Evolutionary conservation across 2,329 filamentous ascomycete genomes (phyloP).

Genomic region (Colletotrichum sp.): DNA sequence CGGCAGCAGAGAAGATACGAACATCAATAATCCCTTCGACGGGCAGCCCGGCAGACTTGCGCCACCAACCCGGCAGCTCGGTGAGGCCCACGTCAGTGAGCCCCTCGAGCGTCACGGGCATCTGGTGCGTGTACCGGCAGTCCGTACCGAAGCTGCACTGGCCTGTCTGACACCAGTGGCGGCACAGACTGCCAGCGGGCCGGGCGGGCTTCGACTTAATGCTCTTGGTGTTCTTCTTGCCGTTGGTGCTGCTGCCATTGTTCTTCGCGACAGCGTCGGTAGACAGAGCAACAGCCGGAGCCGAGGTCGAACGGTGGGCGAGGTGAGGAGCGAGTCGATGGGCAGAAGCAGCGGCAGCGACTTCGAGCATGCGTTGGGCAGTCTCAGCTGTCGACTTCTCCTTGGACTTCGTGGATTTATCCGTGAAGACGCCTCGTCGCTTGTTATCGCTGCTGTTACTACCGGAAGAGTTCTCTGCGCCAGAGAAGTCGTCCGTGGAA

Average conservation of each 20-base stretch:
- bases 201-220: neutral
- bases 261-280: neutral
- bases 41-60: constrained; percentile 7
- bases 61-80: constrained; percentile 48
- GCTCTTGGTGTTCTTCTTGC: neutral
- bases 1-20: constrained; percentile 6
- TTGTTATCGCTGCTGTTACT: neutral
- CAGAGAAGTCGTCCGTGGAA: constrained; percentile 14
- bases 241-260: neutral
- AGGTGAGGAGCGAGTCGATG: neutral
- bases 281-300: neutral
- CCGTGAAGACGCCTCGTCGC: neutral
- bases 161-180: constrained; percentile 53
- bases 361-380: neutral
- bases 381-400: neutral
- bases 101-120: constrained; percentile 46
- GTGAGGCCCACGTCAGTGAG: constrained; percentile 46
- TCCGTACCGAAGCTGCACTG: constrained; percentile 47
- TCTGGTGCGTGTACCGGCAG: constrained; percentile 50
- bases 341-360: neutral
- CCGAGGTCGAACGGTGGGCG: neutral
- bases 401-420: neutral
- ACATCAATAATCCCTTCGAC: constrained; percentile 8
- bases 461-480: neutral
- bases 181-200: constrained; percentile 35